Base-by-base conservation (phyloP, 2,329 filamentous ascomycete species). In the Hortaea werneckii region DNA sequence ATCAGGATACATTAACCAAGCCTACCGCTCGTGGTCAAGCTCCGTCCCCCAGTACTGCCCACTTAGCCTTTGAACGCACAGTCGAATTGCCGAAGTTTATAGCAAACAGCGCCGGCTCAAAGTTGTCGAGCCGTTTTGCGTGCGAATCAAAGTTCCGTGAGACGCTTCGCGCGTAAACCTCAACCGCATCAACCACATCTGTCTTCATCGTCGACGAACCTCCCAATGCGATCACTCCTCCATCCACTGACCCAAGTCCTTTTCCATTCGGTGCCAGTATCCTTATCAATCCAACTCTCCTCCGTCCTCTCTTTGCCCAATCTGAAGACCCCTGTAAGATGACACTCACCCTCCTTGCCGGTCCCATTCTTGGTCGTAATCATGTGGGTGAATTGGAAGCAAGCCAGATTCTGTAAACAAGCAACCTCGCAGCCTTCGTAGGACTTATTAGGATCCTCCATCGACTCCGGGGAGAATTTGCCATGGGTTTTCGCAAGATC, bases 251-350 rank as follows among this genome's bases (percentile, higher is more conserved):
- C 37, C 49, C 49, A 50, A 12, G 27, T 30, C 12, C 34, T 41
- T 2, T 34, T 39, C n/a, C n/a, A 38, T 32, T 10, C 11, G 12
- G 27, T 26, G n/a, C 6, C 41, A 40, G 9, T 29, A 27, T 13
- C 39, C 34, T 10, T 44, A 37, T 34, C 30, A 34, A 13, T 26
- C 44, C 43, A 42, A 35, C 41, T 27, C 49, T 9, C 45, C 40
- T 38, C 35, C 26, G 11, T 41, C n/a, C 43, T 44, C 38, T 42
- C 41, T 13, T 13, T 42, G 8, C 54, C 55, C 10, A 55, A 45
- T 6, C 52, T 46, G 38, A 56, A 55, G 1, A 54, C 46, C 11
- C 44, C 41, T 39, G 51, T 58, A 13, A 57, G 30, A 40, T 54
- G 48, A 42, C 54, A 58, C 37, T 47, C 27, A 3, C 47, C 48